Evolutionary conservation across 2,329 filamentous ascomycete genomes (phyloP), one percentile per base, ranked within the genome.

Genomic region (Alternaria novae-zelandiae): DNA sequence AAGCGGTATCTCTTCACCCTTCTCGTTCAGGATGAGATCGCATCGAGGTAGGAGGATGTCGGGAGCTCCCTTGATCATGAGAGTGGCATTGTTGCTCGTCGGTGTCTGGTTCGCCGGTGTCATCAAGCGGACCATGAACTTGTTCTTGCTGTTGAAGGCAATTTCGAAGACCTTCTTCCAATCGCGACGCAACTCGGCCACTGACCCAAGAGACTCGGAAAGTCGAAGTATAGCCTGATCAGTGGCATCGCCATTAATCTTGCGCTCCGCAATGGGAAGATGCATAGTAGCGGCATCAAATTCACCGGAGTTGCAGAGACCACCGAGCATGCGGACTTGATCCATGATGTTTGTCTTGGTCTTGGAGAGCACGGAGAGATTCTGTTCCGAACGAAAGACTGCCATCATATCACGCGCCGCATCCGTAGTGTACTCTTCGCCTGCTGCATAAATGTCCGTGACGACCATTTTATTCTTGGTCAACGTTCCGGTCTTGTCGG

Each of bases 141-240:
- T 94, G 81, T 93, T 94, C 82, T 92, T 92, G 80, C 90, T 92
- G 81, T 94, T 94, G 78, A 94, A 94, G 0, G 90, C 87, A 26
- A 81, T 75, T 54, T 78, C 76, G 69, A 89, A 93, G 2, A 86
- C 85, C 56, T 86, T 89, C 55, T 86, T 85, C 90, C 90, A 93
- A 66, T 85, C 83, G 13, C 84, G 82, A 8, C 89, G 86, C 6
- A 91, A 80, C 54, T 90, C 85, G 0, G 84, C 79, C 0, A 92
- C 87, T 0, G 87, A 81, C 0, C 86, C 86, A 50, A 94, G 82
- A 4, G 82, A 82, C 76, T 94, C 90, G 0, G 90, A 88, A 59
- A 94, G 90, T 57, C 91, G 86, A 6, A 94, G 83, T 30, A 94
- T 86, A 17, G 91, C 91, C 71, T 90, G 88, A 71, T 94, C 91